Conservation (phyloP, 495 filamentous ascomycete species). For the Xylaria venustula region DNA sequence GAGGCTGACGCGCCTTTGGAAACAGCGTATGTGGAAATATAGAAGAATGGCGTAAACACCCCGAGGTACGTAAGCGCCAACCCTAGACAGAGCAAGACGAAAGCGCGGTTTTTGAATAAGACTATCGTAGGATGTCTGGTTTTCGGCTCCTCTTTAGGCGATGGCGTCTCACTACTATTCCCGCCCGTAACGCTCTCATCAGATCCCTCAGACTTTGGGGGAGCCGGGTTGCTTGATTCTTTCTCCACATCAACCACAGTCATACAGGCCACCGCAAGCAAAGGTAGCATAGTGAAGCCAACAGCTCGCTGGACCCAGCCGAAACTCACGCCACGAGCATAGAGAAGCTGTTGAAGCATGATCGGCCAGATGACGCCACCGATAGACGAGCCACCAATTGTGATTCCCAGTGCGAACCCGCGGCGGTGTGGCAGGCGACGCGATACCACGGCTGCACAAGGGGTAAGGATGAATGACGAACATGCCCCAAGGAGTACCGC, state of each 20-base stretch:
- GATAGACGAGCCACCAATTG: conserved; percentile 51
- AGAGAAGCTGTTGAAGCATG: conserved; percentile 31
- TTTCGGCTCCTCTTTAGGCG: background rate
- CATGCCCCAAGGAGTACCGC: conserved; percentile 50
- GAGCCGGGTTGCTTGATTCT: conserved; percentile 13
- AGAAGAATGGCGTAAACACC: conserved; percentile 55
- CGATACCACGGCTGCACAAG: conserved; percentile 43
- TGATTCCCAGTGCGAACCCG: conserved; percentile 50
- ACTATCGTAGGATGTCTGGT: background rate
- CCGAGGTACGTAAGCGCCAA: conserved; percentile 41
- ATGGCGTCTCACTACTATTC: background rate
- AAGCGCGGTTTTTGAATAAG: conserved; percentile 17
- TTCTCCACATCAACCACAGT: conserved; percentile 34
- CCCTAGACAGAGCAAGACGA: conserved; percentile 17
- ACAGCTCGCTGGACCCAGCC: conserved; percentile 54
- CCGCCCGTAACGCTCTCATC: background rate
- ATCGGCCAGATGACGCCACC: conserved; percentile 53
- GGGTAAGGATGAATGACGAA: conserved; percentile 45
- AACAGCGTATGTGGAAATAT: conserved; percentile 47
- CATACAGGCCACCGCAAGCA: conserved; percentile 38
- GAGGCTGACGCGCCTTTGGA: conserved; percentile 32
- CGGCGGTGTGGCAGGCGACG: conserved; percentile 48
- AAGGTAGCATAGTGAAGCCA: conserved; percentile 51
- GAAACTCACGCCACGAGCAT: conserved; percentile 42
- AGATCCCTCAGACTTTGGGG: conserved; percentile 15